A percentile compares a stretch with the other conserved stretches of the same genome.
These are phyloP conservation scores for Talaromyces sp. DNA, from an alignment of 2,329 filamentous ascomycete genomes.

Conservation along the genomic window DNA sequence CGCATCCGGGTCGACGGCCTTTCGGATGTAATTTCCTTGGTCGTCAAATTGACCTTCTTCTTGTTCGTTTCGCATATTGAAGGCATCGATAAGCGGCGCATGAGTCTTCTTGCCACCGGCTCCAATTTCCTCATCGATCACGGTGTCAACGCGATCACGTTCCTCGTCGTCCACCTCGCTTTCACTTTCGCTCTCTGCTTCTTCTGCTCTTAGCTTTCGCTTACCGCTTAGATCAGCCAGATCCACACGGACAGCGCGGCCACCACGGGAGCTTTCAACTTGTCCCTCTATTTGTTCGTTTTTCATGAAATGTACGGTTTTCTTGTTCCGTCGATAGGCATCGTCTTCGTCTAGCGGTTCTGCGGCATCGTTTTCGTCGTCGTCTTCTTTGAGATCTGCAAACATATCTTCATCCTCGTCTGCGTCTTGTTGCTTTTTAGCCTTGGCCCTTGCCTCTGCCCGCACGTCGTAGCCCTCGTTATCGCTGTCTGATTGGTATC, in stretches of 20 bases:
- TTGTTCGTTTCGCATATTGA: conserved; percentile 86
- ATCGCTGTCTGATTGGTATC: conserved; percentile 89
- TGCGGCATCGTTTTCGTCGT: conserved; percentile 52
- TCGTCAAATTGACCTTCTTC: conserved; percentile 93
- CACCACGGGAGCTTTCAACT: conserved; percentile 66
- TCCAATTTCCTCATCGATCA: conserved; percentile 82
- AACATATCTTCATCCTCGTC: conserved; percentile 72
- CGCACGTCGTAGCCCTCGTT: conserved; percentile 83
- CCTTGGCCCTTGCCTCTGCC: conserved; percentile 56
- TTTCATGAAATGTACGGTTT: conserved; percentile 57
- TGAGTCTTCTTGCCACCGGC: conserved; percentile 87
- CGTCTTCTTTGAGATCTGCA: conserved; percentile 61
- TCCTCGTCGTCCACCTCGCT: conserved; percentile 62
- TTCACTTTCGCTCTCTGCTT: conserved; percentile 53
- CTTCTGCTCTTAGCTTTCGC: conserved; percentile 35
- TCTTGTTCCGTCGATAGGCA: conserved; percentile 56
- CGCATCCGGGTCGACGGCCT: conserved; percentile 82
- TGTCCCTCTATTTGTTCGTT: conserved; percentile 72
- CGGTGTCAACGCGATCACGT: conserved; percentile 67
- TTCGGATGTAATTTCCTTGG: conserved; percentile 83
- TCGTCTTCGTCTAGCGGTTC: conserved; percentile 50
- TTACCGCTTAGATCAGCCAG: conserved; percentile 45
- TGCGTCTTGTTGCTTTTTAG: conserved; percentile 22
- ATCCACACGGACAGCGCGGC: conserved; percentile 59
- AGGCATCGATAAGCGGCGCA: conserved; percentile 90